A percentile compares a stretch with the other conserved stretches of the same genome.
These are phyloP conservation scores for Geosmithia morbida DNA, from an alignment of 2,329 filamentous ascomycete species.

Conservation along the genomic window DNA sequence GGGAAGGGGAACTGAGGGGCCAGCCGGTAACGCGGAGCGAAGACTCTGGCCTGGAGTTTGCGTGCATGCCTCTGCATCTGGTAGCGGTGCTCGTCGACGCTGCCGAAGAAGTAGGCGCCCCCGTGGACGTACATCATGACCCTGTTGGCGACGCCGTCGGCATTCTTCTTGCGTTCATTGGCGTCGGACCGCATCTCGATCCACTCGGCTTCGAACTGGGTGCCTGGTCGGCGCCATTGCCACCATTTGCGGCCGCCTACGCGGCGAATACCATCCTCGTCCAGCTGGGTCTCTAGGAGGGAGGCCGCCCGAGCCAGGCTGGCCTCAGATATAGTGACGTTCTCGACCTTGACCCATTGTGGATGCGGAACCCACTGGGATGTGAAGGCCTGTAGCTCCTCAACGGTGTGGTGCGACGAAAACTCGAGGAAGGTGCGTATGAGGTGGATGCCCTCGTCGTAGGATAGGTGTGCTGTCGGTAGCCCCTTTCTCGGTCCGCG, in stretches of 20 bases:
- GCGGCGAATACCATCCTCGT: slow-evolving; percentile 54
- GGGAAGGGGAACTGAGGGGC: slow-evolving; percentile 93
- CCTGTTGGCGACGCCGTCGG: slow-evolving; percentile 43
- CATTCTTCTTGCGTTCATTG: slow-evolving; percentile 49
- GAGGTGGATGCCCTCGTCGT: slow-evolving; percentile 81
- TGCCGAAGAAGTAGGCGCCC: slow-evolving; percentile 90
- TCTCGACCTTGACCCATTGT: slow-evolving; percentile 71
- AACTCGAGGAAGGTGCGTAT: slow-evolving; percentile 77
- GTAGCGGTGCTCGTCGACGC: slow-evolving; percentile 93
- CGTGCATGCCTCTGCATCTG: slow-evolving; percentile 92
- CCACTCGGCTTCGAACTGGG: slow-evolving; percentile 71
- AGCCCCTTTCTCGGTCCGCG: slow-evolving; percentile 61
- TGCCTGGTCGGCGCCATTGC: slow-evolving; percentile 64
- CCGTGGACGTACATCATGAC: slow-evolving; percentile 93
- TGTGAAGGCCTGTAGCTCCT: slow-evolving; percentile 87
- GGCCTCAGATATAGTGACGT: slow-evolving; percentile 48
- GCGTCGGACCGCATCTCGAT: slow-evolving; percentile 80
- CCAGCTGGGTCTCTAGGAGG: slow-evolving; percentile 59
- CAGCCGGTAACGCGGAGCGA: slow-evolving; percentile 77
- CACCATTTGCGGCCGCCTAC: slow-evolving; percentile 80
- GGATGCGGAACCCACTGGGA: slow-evolving; percentile 83
- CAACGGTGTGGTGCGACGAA: slow-evolving; percentile 78
- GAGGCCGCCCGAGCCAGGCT: slow-evolving; percentile 52
- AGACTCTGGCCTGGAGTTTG: slow-evolving; percentile 79
- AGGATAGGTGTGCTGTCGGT: slow-evolving; percentile 81